Conservation (phyloP, 345 rosid species). For the Lepidium didymum region DNA sequence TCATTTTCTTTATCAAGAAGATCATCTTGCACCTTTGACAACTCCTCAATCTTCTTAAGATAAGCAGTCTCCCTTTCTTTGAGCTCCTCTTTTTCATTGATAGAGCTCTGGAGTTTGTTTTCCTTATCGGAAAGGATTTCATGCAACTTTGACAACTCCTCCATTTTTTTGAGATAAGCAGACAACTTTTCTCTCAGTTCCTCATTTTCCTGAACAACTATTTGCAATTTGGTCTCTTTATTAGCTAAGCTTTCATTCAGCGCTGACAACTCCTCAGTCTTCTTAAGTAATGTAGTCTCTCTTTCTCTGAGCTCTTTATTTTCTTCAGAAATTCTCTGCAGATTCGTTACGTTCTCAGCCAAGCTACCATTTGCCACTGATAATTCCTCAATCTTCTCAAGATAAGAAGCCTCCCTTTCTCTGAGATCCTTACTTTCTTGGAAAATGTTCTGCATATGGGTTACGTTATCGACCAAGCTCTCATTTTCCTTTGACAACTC, state of each 20-base stretch:
- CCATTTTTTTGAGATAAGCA: conserved; percentile 41
- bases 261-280: conserved; percentile 4
- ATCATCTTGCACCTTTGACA: conserved; percentile 11
- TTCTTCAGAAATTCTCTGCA: conserved; percentile 49
- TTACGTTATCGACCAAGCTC: neutral
- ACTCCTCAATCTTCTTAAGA: conserved; percentile 20
- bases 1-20: conserved; percentile 8
- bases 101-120: neutral
- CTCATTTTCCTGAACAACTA: conserved; percentile 34
- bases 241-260: conserved; percentile 4
- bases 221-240: conserved; percentile 42
- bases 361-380: conserved; percentile 62
- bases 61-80: neutral
- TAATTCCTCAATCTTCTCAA: conserved; percentile 55
- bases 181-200: conserved; percentile 46
- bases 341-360: conserved; percentile 44
- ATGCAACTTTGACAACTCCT: conserved; percentile 12
- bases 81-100: neutral
- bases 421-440: conserved; percentile 56
- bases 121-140: neutral
- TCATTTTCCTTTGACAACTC: conserved; percentile 16
- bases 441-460: neutral
- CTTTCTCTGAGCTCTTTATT: conserved; percentile 43
- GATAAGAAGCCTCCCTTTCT: conserved; percentile 46
- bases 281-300: conserved; percentile 10